Percentiles rank a stretch among this genome's conserved stretches.
Conservation (phyloP, 2,329 filamentous ascomycete genomes). For the Neonectria coccinea region DNA sequence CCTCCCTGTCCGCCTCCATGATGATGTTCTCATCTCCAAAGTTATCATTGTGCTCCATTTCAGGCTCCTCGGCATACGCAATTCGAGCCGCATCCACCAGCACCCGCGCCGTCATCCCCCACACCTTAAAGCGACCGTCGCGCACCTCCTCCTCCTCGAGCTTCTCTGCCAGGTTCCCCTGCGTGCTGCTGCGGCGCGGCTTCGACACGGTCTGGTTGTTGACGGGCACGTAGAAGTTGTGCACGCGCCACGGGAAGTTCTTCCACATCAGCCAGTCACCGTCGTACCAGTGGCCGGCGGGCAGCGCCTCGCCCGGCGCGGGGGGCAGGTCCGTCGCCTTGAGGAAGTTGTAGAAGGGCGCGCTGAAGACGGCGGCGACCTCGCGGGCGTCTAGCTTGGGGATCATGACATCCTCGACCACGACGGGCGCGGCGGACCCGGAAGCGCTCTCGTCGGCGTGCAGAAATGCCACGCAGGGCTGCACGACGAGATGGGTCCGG, state of each 20-base stretch:
- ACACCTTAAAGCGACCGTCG: slow-evolving; percentile 79
- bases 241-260: slow-evolving; percentile 82
- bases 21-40: slow-evolving; percentile 68
- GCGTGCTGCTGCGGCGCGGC: slow-evolving; percentile 58
- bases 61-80: slow-evolving; percentile 84
- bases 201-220: slow-evolving; percentile 75
- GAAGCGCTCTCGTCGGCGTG: slow-evolving; percentile 66
- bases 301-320: slow-evolving; percentile 52
- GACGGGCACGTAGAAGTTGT: slow-evolving; percentile 92
- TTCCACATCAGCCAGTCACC: slow-evolving; percentile 87
- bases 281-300: slow-evolving; percentile 80
- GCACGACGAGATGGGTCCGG: slow-evolving; percentile 78
- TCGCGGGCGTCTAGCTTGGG: slow-evolving; percentile 88
- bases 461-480: slow-evolving; percentile 82
- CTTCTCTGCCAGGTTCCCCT: slow-evolving; percentile 58
- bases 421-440: slow-evolving; percentile 47
- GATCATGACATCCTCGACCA: slow-evolving; percentile 77
- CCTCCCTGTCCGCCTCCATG: slow-evolving; percentile 57
- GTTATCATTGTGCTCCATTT: slow-evolving; percentile 77
- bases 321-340: slow-evolving; percentile 66
- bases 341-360: slow-evolving; percentile 87
- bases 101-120: slow-evolving; percentile 94
- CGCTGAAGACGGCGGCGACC: slow-evolving; percentile 93
- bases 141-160: slow-evolving; percentile 61
- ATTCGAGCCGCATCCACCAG: slow-evolving; percentile 88